Conservation (phyloP, 164 flowering plant species). For the Vitis rupestris region DNA sequence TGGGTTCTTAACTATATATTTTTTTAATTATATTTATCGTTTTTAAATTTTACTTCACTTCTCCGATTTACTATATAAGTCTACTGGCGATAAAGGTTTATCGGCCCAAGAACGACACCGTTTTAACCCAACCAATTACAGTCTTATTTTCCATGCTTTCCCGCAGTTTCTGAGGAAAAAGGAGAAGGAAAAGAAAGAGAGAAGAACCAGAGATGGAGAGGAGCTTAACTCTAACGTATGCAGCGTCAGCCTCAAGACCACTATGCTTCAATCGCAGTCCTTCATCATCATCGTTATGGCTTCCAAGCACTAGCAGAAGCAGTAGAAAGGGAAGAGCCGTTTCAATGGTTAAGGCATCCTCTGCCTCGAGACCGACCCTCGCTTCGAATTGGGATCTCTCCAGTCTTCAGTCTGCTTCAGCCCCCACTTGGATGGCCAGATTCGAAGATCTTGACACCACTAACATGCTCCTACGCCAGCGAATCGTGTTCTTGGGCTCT, state of each 20-base stretch:
- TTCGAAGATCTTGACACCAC: slow-evolving; percentile 81
- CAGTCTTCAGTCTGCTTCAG: slow-evolving; percentile 26
- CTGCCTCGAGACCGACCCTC: slow-evolving; percentile 28
- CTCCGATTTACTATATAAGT: no score
- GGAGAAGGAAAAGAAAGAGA: neutral
- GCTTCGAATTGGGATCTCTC: slow-evolving; percentile 64
- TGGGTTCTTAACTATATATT: no score
- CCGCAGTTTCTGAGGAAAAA: no score
- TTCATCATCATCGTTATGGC: slow-evolving; percentile 1
- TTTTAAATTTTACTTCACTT: no score
- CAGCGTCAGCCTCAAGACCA: slow-evolving; percentile 15
- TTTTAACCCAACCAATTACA: no score
- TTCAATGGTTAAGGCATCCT: slow-evolving; percentile 25
- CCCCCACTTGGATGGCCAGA: slow-evolving; percentile 46
- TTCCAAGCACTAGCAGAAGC: neutral
- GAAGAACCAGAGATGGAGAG: slow-evolving; percentile 13
- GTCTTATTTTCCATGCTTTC: no score
- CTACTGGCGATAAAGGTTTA: no score
- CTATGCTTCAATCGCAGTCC: slow-evolving; percentile 3
- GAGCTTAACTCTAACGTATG: slow-evolving; percentile 8
- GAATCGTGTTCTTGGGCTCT: slow-evolving; percentile 83
- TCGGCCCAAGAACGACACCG: no score
- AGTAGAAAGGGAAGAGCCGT: slow-evolving; percentile 21
- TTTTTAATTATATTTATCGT: no score
- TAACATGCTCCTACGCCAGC: slow-evolving; percentile 90